Evolutionary conservation across 306 rosid genomes (phyloP).

Genomic region (Aeschynomene evenia): DNA sequence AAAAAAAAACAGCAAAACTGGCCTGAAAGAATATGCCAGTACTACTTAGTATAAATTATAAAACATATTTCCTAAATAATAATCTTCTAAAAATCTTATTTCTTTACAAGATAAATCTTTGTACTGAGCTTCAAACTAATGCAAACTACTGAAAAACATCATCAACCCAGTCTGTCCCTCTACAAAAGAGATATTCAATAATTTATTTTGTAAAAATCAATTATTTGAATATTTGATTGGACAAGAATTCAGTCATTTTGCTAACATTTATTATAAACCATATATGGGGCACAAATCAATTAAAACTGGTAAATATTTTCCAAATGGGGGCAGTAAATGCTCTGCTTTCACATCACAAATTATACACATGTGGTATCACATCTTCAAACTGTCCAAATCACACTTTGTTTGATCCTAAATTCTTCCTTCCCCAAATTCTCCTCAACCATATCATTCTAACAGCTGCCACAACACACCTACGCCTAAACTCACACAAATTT

Average conservation of each 20-base stretch:
- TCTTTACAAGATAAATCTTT: not conserved
- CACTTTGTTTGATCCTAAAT: constrained; percentile 16
- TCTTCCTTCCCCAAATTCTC: not conserved
- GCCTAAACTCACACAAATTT: constrained; percentile 11
- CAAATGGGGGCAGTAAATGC: not conserved
- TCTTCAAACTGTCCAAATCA: constrained; percentile 12
- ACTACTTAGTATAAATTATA: constrained; percentile 5
- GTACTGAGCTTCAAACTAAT: not conserved
- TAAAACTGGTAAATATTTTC: not conserved
- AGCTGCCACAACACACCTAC: constrained; percentile 1
- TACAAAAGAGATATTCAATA: not conserved
- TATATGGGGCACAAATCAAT: not conserved
- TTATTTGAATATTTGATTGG: constrained; percentile 19
- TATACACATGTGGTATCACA: not conserved
- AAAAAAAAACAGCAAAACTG: not conserved
- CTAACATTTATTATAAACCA: constrained; percentile 2
- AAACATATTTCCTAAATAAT: not conserved
- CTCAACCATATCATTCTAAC: constrained; percentile 1
- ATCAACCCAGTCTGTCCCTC: constrained; percentile 3
- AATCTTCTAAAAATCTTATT: not conserved
- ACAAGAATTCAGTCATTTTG: constrained; percentile 1
- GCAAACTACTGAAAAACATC: constrained; percentile 14
- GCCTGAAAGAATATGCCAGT: constrained; percentile 10
- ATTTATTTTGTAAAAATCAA: constrained; percentile 7
- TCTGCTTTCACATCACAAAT: not conserved